These are phyloP conservation scores for Yamadazyma sp. DNA, from an alignment of 805 yeast genomes.

Conservation along the genomic window DNA sequence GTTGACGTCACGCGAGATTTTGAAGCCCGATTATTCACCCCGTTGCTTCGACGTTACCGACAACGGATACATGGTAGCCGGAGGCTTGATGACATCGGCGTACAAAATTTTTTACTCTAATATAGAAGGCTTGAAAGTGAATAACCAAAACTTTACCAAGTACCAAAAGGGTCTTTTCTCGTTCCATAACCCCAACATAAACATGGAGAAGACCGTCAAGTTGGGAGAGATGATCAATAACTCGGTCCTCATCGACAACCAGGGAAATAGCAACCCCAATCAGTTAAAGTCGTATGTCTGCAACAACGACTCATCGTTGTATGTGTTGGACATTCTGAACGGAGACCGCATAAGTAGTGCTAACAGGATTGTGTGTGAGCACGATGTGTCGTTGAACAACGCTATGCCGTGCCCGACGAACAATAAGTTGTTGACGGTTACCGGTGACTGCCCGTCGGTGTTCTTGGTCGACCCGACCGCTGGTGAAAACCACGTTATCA, in stretches of 20 bases:
- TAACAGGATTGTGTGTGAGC: slow-evolving; percentile 44
- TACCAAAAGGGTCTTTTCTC: slow-evolving; percentile 63
- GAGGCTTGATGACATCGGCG: slow-evolving; percentile 48
- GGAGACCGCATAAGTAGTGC: slow-evolving; percentile 43
- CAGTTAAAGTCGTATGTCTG: slow-evolving; percentile 66
- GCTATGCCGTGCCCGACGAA: slow-evolving; percentile 57
- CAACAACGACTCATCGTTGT: slow-evolving; percentile 77
- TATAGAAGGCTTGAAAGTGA: slow-evolving; percentile 19
- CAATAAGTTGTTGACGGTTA: slow-evolving; percentile 42
- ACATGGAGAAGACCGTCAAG: slow-evolving; percentile 48
- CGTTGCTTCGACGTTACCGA: slow-evolving; percentile 61
- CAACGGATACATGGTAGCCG: slow-evolving; percentile 49
- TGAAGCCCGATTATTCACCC: slow-evolving; percentile 63
- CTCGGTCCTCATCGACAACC: slow-evolving; percentile 63
- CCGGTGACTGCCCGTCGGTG: slow-evolving; percentile 77
- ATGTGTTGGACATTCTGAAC: slow-evolving; percentile 56
- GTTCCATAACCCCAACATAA: slow-evolving; percentile 51
- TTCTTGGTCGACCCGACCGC: slow-evolving; percentile 52
- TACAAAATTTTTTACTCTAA: slow-evolving; percentile 26
- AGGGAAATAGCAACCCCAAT: slow-evolving; percentile 4
- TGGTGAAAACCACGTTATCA: slow-evolving; percentile 8
- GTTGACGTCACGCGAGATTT: slow-evolving; percentile 26
- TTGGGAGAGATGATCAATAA: slow-evolving; percentile 85
- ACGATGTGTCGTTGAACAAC: slow-evolving; percentile 73
- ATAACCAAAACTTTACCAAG: slow-evolving; percentile 8